These are phyloP conservation scores for Nitzschia palea DNA, from an alignment of 108 stramenopile species.

Conservation along the genomic window DNA sequence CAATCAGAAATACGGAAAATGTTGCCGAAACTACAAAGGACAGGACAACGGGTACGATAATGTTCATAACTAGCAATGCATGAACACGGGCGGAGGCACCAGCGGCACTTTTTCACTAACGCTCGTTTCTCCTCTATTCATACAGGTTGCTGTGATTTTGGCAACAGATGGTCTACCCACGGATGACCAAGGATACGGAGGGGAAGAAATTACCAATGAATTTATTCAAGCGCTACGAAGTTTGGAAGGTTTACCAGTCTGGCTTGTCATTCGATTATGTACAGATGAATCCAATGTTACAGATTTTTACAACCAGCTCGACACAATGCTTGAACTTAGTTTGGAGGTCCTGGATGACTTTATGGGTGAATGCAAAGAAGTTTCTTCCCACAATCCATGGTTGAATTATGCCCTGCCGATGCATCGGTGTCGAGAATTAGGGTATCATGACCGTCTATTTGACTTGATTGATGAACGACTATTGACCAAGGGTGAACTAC, in stretches of 20 bases:
- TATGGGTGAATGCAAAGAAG: constrained; percentile 60
- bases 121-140: not conserved
- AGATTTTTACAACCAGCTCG: constrained; percentile 59
- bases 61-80: too few species aligned
- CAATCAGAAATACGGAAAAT: constrained; percentile 10
- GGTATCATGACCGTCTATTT: constrained; percentile 53
- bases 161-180: constrained; percentile 79
- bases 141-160: constrained; percentile 36
- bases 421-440: constrained; percentile 65
- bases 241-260: constrained; percentile 52
- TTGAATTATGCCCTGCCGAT: constrained; percentile 57
- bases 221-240: constrained; percentile 36
- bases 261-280: constrained; percentile 63
- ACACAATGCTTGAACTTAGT: constrained; percentile 47
- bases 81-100: too few species aligned
- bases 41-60: constrained; percentile 11
- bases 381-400: constrained; percentile 55
- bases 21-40: constrained; percentile 6
- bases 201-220: constrained; percentile 21
- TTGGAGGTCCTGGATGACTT: constrained; percentile 76
- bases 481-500: constrained; percentile 58
- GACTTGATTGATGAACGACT: constrained; percentile 76
- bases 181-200: constrained; percentile 52
- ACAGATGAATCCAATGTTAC: constrained; percentile 61
- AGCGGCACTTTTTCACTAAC: not conserved